Conservation (phyloP, 441 rosid species). For the Croton setiger region DNA sequence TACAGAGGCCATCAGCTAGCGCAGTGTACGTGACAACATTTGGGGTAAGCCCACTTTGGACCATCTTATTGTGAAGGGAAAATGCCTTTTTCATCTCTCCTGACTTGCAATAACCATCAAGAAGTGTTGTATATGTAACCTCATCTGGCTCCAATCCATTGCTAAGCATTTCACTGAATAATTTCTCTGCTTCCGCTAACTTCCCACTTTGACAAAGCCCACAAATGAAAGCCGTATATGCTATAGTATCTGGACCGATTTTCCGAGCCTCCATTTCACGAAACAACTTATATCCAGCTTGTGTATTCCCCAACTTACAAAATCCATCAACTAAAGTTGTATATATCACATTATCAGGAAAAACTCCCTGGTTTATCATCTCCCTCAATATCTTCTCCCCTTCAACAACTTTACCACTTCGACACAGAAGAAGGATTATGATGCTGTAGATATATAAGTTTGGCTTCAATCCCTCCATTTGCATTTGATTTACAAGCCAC, state of each 20-base stretch:
- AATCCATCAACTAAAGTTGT: constrained; percentile 82
- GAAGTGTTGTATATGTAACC: constrained; percentile 68
- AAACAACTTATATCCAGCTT: constrained; percentile 49
- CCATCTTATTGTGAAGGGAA: constrained; percentile 76
- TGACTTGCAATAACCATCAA: constrained; percentile 82
- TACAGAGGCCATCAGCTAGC: constrained; percentile 83
- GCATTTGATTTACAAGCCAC: constrained; percentile 73
- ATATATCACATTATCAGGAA: constrained; percentile 60
- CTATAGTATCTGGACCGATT: constrained; percentile 57
- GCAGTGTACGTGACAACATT: constrained; percentile 82
- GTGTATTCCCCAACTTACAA: constrained; percentile 54
- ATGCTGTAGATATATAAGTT: constrained; percentile 67
- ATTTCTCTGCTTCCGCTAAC: constrained; percentile 55
- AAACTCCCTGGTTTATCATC: constrained; percentile 50
- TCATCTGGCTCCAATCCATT: constrained; percentile 65
- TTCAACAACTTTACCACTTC: constrained; percentile 46
- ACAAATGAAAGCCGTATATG: constrained; percentile 66
- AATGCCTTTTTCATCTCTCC: constrained; percentile 71
- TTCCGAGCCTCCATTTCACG: constrained; percentile 51
- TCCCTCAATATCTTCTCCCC: constrained; percentile 59
- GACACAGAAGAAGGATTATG: constrained; percentile 57
- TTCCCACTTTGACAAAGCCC: constrained; percentile 66
- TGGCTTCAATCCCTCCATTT: constrained; percentile 54
- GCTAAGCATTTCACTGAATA: constrained; percentile 56
- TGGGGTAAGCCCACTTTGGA: constrained; percentile 57